These are phyloP conservation scores for Darksidea phi DNA, from an alignment of 495 filamentous ascomycete genomes.

Conservation along the genomic window DNA sequence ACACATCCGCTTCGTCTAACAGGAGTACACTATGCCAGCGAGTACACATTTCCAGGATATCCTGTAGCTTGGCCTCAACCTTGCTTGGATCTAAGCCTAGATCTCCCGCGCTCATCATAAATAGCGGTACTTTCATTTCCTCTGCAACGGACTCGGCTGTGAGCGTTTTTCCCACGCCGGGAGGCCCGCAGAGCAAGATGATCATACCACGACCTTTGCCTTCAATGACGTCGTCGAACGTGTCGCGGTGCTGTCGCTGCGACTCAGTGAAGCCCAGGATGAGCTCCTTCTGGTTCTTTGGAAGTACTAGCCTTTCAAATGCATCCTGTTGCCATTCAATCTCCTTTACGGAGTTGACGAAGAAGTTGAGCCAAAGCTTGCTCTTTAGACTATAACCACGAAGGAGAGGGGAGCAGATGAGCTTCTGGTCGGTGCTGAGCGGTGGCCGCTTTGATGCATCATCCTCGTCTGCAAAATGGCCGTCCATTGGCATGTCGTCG, in stretches of 20 bases:
- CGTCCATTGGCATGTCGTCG: constrained; percentile 43
- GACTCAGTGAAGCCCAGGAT: constrained; percentile 54
- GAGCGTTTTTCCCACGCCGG: constrained; percentile 46
- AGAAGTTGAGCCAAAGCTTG: constrained; percentile 51
- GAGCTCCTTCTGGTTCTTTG: constrained; percentile 48
- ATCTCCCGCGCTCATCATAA: constrained; percentile 46
- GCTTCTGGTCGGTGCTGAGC: constrained; percentile 43
- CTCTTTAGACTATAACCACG: constrained; percentile 49
- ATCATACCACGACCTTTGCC: constrained; percentile 49
- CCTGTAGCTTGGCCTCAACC: constrained; percentile 43
- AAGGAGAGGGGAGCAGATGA: constrained; percentile 42
- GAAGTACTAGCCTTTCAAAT: constrained; percentile 51
- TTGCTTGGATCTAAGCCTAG: constrained; percentile 40
- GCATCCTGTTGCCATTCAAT: constrained; percentile 47
- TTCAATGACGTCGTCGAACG: constrained; percentile 57
- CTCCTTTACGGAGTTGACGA: constrained; percentile 45
- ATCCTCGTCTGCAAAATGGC: constrained; percentile 43
- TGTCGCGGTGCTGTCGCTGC: constrained; percentile 46
- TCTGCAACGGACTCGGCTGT: constrained; percentile 46
- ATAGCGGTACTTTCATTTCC: constrained; percentile 44
- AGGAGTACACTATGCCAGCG: constrained; percentile 51
- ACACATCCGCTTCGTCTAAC: constrained; percentile 69
- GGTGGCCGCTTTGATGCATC: constrained; percentile 34
- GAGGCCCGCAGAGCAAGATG: constrained; percentile 44
- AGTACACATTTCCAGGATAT: constrained; percentile 45